Percentiles rank a stretch among this genome's conserved stretches.
Conservation (phyloP, 2,329 filamentous ascomycete species). For the Tricladium varicosporioides region DNA sequence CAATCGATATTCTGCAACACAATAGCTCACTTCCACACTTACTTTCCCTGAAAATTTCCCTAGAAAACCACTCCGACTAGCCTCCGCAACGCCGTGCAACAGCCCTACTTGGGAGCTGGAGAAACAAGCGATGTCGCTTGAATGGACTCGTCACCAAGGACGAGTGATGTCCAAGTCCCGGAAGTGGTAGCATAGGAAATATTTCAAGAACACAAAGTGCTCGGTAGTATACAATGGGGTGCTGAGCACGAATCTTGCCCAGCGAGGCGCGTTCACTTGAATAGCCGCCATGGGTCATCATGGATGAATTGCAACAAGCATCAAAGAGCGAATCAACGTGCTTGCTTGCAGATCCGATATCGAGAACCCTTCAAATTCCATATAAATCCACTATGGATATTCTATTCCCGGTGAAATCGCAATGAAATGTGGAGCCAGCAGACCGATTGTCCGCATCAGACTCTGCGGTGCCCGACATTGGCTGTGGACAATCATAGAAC, state of each 20-base stretch:
- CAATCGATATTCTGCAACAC: neutral
- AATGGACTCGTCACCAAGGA: neutral
- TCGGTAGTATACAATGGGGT: neutral
- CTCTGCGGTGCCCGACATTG: neutral
- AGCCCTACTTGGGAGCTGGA: neutral
- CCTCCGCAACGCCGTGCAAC: neutral
- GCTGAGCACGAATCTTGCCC: neutral
- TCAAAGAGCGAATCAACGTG: neutral
- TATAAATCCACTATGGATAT: constrained; percentile 3
- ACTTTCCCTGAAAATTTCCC: neutral
- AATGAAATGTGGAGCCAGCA: neutral
- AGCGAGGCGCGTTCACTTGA: neutral
- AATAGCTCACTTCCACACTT: neutral
- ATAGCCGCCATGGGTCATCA: constrained; percentile 16
- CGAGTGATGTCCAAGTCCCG: neutral
- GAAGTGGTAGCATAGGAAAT: neutral
- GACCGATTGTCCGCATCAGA: neutral
- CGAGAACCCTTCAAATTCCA: neutral
- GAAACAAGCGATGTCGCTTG: neutral
- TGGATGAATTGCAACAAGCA: constrained; percentile 10
- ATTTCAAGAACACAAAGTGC: neutral
- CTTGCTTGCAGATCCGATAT: neutral
- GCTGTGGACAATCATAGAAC: neutral
- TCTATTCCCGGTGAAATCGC: neutral
- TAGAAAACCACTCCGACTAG: neutral